Evolutionary conservation across 2,329 filamentous ascomycete species (phyloP).

Genomic region (Hypocreales sp.): DNA sequence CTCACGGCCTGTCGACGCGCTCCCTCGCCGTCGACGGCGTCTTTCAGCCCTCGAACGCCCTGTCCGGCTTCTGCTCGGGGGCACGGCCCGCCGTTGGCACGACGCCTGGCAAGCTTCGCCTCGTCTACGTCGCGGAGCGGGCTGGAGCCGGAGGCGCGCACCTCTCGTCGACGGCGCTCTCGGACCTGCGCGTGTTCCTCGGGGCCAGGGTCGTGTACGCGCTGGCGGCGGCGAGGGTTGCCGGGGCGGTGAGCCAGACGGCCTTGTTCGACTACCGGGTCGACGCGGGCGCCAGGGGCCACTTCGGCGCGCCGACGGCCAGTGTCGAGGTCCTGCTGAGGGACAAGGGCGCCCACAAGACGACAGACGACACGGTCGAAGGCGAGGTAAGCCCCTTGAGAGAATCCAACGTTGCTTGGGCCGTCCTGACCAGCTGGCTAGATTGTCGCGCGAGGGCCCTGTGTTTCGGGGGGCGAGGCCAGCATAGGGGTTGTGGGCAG

Average conservation of each 20-base stretch:
- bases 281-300: constrained; percentile 24
- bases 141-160: constrained; percentile 45
- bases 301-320: constrained; percentile 73
- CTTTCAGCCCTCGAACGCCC: constrained; percentile 41
- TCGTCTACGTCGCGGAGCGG: constrained; percentile 67
- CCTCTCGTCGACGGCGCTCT: constrained; percentile 54
- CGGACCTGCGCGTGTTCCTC: constrained; percentile 69
- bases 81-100: constrained; percentile 43
- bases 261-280: constrained; percentile 75
- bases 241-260: constrained; percentile 78
- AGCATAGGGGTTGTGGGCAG: constrained; percentile 46
- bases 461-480: constrained; percentile 53
- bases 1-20: constrained; percentile 58
- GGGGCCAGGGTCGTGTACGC: constrained; percentile 73
- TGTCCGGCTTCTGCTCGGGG: constrained; percentile 39
- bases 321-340: constrained; percentile 64
- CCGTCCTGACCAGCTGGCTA: no score
- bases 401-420: background rate
- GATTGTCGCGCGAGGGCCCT: constrained; percentile 58
- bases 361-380: constrained; percentile 42
- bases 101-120: constrained; percentile 57
- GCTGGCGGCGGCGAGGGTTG: constrained; percentile 66
- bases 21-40: constrained; percentile 54
- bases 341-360: constrained; percentile 44
- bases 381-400: constrained; percentile 42